These are phyloP conservation scores for Podosphaera aphanis DNA, from an alignment of 2,329 filamentous ascomycete genomes.

Conservation along the genomic window DNA sequence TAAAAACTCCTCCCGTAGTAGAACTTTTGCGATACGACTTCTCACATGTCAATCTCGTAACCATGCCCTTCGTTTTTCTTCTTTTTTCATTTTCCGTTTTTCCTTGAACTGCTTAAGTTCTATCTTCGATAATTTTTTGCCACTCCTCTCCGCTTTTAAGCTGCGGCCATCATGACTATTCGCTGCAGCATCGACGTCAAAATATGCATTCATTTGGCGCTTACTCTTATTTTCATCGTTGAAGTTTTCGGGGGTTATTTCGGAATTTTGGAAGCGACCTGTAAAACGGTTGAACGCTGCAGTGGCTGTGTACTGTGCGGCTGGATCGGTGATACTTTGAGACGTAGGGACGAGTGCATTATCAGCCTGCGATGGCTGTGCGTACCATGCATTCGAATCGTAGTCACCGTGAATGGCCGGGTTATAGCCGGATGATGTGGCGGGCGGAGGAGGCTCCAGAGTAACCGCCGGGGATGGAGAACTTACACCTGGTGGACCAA, in stretches of 20 bases:
- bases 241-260: slow-evolving; percentile 49
- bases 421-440: slow-evolving; percentile 47
- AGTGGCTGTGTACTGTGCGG: slow-evolving; percentile 36
- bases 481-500: slow-evolving; percentile 14
- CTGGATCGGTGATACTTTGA: slow-evolving; percentile 18
- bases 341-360: slow-evolving; percentile 10
- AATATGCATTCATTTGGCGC: slow-evolving; percentile 81
- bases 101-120: slow-evolving; percentile 84
- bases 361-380: slow-evolving; percentile 28
- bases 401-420: slow-evolving; percentile 91
- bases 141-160: slow-evolving; percentile 69
- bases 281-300: slow-evolving; percentile 83
- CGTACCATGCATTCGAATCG: slow-evolving; percentile 89
- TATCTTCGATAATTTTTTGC: slow-evolving; percentile 61
- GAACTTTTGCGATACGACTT: not conserved
- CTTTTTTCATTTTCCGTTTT: slow-evolving; percentile 70
- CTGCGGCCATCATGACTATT: slow-evolving; percentile 78
- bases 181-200: slow-evolving; percentile 84
- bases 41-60: slow-evolving; percentile 42
- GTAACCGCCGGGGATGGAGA: slow-evolving; percentile 11
- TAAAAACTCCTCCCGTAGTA: no score
- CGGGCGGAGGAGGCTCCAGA: slow-evolving; percentile 11
- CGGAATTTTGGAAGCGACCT: slow-evolving; percentile 51
- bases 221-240: slow-evolving; percentile 70
- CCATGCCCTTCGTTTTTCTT: slow-evolving; percentile 86